These are phyloP conservation scores for Peronospora destructor DNA, from an alignment of 352 stramenopile genomes.

Conservation along the genomic window DNA sequence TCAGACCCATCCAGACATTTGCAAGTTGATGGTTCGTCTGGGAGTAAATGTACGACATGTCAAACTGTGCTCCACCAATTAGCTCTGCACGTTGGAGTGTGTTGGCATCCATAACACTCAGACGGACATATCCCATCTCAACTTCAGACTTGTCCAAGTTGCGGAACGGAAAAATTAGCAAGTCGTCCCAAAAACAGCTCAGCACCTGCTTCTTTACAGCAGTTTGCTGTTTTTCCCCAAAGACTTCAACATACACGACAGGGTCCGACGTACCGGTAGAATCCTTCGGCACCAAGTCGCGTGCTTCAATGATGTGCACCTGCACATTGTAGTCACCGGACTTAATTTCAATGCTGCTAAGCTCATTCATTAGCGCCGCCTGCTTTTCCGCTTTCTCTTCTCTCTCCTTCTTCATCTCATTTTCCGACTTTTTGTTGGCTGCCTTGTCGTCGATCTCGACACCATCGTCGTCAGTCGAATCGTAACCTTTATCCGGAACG, in stretches of 20 bases:
- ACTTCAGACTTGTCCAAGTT: conserved; percentile 75
- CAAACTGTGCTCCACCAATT: conserved; percentile 83
- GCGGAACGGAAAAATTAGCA: conserved; percentile 70
- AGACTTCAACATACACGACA: conserved; percentile 85
- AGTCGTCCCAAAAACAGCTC: conserved; percentile 83
- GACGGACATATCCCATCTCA: conserved; percentile 77
- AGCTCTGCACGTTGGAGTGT: conserved; percentile 82
- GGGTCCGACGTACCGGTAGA: conserved; percentile 86
- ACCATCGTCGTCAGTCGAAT: conserved; percentile 64
- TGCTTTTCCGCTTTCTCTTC: conserved; percentile 71
- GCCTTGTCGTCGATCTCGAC: conserved; percentile 45
- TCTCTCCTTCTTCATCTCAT: conserved; percentile 64
- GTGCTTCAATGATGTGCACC: conserved; percentile 87
- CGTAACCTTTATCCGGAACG: conserved; percentile 60
- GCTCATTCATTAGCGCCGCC: conserved; percentile 62
- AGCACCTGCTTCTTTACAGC: conserved; percentile 79
- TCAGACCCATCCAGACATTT: conserved; percentile 87
- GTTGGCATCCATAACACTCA: conserved; percentile 84
- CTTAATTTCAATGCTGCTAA: conserved; percentile 80
- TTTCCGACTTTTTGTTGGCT: conserved; percentile 47
- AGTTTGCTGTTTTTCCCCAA: conserved; percentile 82
- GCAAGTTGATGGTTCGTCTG: conserved; percentile 83
- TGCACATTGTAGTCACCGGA: conserved; percentile 85
- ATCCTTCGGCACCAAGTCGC: conserved; percentile 84
- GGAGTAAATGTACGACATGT: conserved; percentile 85